Evolutionary conservation across 345 rosid species (phyloP).

Genomic region (Litchi chinensis): DNA sequence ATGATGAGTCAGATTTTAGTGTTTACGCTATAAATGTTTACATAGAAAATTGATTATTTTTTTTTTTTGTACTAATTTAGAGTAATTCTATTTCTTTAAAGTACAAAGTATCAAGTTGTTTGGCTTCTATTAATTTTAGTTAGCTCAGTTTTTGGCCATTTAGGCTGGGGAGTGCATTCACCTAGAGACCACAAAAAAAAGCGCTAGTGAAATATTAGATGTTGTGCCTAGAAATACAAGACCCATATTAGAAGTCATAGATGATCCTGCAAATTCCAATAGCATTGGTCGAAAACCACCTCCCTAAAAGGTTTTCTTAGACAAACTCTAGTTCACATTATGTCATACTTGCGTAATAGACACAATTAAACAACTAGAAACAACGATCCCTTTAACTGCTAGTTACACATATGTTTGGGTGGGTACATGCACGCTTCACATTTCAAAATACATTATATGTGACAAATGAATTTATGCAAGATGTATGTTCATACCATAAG

Average conservation of each 20-base stretch:
- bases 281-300: too few species aligned
- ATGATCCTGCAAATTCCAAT: background rate
- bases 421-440: background rate
- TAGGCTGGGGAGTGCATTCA: constrained; percentile 74
- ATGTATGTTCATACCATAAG: constrained; percentile 54
- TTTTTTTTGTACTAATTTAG: too few species aligned
- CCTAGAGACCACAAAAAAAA: constrained; percentile 36
- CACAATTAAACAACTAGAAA: too few species aligned
- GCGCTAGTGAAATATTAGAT: background rate
- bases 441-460: too few species aligned
- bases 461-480: background rate
- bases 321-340: too few species aligned
- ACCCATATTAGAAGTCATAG: background rate
- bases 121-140: constrained; percentile 77
- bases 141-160: constrained; percentile 71
- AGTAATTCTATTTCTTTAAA: too few species aligned
- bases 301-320: too few species aligned
- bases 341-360: too few species aligned
- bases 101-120: constrained; percentile 55
- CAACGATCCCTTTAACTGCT: too few species aligned
- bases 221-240: background rate
- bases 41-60: too few species aligned
- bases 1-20: too few species aligned
- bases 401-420: background rate
- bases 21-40: too few species aligned